Base-by-base conservation (phyloP, 202 grass and related monocot genomes). In the Setaria viridis region DNA sequence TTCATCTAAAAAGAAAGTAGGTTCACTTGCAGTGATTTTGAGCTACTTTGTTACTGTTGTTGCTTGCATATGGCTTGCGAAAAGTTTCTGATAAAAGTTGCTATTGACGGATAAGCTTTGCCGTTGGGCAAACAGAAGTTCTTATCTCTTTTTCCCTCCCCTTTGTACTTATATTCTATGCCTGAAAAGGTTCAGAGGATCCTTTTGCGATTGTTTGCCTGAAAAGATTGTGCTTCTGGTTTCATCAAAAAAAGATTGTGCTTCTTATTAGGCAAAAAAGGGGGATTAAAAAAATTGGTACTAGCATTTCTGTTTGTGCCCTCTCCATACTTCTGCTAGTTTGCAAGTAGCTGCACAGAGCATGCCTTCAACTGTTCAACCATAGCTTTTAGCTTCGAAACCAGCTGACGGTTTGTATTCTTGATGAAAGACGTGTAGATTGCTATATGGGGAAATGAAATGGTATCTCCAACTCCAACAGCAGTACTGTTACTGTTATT, bases 171-270 rank as follows among this genome's bases (percentile, higher is more conserved):
- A 2, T 79, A 12, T 8, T 19, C 25, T 13, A 53, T 41, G 47
- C 39, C 25, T 9, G 55, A 62, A 25, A 75, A 47, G 49, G 67
- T 11, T 62, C 84, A 16, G 9, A 5, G 20, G 53, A 33, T 55
- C 29, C 85, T 80, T 87, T 84, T 81, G 70, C 72, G 81, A 77
- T 71, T 64, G 63, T 80, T 56, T 80, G 45, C 14, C 74, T 54
- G 45, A 5, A 87, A 90, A 84, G 83, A 19, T 55, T 62, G 69
- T 64, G 68, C 60, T 48, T 80, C 60, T 55, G n/a, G n/a, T n/a
- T n/a, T n/a, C n/a, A n/a, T n/a, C n/a, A n/a, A n/a, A n/a, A 5
- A 87, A 90, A 84, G 83, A 19, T 55, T 62, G 69, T 64, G 68
- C 60, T 48, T 80, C 60, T 55, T 67, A 60, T 42, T 34, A 34